phyloP scores from a whole-genome alignment of 345 rosid species.

The Pelargonium nanum region DNA sequence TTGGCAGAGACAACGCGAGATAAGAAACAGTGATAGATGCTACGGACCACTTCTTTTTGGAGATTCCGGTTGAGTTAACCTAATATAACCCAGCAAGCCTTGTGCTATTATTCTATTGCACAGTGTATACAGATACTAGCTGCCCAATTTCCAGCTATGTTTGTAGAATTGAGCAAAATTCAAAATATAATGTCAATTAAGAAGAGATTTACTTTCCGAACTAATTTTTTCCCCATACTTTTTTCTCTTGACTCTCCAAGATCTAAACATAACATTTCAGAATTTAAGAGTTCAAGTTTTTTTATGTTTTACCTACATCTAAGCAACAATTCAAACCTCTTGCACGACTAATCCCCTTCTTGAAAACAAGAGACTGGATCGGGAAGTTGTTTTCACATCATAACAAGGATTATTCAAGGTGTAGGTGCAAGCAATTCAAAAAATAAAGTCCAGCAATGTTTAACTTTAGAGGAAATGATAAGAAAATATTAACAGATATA shows the following conservation, averaged over 20 bases:
- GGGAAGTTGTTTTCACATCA: too few relatives aligned
- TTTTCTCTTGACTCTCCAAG: too few relatives aligned
- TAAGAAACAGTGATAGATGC: constrained; percentile 13
- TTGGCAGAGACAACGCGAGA: constrained; percentile 10
- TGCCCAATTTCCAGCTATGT: not conserved
- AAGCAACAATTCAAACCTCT: not conserved
- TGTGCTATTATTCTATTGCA: not conserved
- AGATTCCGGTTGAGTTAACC: not conserved
- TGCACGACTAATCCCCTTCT: too few relatives aligned
- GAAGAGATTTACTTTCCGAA: too few relatives aligned
- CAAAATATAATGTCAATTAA: too few relatives aligned
- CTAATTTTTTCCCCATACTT: too few relatives aligned
- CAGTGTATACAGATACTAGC: not conserved
- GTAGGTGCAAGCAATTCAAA: not conserved
- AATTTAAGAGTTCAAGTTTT: too few relatives aligned
- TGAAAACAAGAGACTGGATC: too few relatives aligned
- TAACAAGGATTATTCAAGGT: too few relatives aligned
- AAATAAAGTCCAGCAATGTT: not conserved
- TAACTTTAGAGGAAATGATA: too few relatives aligned
- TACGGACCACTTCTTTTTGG: constrained; percentile 8
- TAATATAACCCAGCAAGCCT: not conserved
- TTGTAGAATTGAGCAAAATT: not conserved
- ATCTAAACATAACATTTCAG: too few relatives aligned
- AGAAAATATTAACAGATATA: too few relatives aligned
- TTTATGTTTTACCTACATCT: not conserved